phyloP scores from a whole-genome alignment of 2,329 filamentous ascomycete species.

The Sporothrix dimorphospora region DNA sequence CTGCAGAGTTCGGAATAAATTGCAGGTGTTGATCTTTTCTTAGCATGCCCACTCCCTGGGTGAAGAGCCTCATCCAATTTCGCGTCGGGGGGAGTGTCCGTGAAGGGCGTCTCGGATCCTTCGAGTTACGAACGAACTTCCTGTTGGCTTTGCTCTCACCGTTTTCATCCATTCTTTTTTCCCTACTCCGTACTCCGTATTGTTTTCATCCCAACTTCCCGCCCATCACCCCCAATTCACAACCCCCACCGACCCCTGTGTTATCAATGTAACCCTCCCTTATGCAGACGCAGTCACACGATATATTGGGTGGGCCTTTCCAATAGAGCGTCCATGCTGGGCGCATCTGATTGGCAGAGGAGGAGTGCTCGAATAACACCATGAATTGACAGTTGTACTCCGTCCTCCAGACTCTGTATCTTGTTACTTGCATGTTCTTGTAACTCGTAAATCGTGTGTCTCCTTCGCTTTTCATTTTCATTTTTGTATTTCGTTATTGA shows the following conservation, averaged over 20 bases:
- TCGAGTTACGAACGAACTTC: background rate
- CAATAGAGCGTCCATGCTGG: background rate
- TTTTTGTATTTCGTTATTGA: conserved; percentile 11
- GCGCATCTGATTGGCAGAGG: background rate
- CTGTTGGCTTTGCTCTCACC: background rate
- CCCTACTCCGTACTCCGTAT: too few species aligned
- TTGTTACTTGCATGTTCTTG: background rate
- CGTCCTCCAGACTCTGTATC: too few species aligned
- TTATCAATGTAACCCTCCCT: conserved; percentile 2
- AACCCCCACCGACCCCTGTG: background rate
- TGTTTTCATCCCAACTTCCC: background rate
- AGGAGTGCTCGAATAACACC: background rate
- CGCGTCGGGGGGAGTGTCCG: background rate
- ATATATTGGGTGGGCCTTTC: background rate
- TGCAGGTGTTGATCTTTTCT: too few species aligned
- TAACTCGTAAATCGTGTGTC: background rate
- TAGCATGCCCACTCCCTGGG: too few species aligned
- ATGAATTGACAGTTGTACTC: too few species aligned
- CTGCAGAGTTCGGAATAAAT: too few species aligned
- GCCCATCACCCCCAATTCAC: background rate
- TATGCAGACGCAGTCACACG: background rate
- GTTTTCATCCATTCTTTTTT: too few species aligned
- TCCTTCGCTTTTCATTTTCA: conserved; percentile 6
- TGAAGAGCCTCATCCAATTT: conserved; percentile 5
- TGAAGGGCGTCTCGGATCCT: background rate